phyloP scores from a whole-genome alignment of 1,284 basidiomycete genomes.

The Neotropicomus parvogracilis region DNA sequence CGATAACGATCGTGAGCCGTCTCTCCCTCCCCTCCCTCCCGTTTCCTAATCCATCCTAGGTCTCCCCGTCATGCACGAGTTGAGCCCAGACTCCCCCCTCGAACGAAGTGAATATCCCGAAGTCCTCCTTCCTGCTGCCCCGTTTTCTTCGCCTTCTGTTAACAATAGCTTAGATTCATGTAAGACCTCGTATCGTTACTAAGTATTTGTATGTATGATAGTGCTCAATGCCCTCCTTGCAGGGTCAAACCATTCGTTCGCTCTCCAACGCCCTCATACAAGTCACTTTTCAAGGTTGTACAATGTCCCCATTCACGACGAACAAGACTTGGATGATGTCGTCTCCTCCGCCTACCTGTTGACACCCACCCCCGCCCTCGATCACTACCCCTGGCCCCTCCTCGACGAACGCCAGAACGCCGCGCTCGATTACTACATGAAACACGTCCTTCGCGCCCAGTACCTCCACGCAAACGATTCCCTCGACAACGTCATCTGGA shows the following conservation, averaged over 20 bases:
- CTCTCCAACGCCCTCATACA: conserved; percentile 30
- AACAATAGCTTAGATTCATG: conserved; percentile 51
- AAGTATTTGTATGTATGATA: conserved; percentile 54
- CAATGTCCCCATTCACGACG: conserved; percentile 4
- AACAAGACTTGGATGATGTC: conserved; percentile 14
- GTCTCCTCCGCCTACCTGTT: conserved; percentile 27
- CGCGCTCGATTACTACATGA: conserved; percentile 34
- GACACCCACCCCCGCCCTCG: conserved; percentile 1
- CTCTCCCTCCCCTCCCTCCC: not conserved
- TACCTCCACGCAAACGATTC: conserved; percentile 60
- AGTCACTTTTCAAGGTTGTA: conserved; percentile 30
- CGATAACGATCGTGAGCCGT: conserved; percentile 33
- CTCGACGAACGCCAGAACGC: conserved; percentile 20
- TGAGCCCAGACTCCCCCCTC: conserved; percentile 37
- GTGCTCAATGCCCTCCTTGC: conserved; percentile 63
- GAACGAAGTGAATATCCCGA: conserved; percentile 37
- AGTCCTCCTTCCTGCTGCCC: conserved; percentile 39
- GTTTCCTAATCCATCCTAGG: conserved; percentile 19
- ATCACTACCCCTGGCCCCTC: conserved; percentile 15
- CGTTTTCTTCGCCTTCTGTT: conserved; percentile 34
- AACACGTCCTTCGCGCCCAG: conserved; percentile 57
- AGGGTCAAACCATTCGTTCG: conserved; percentile 38
- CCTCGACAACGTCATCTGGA: conserved; percentile 49
- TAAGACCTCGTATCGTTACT: conserved; percentile 71
- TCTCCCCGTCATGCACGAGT: conserved; percentile 36